Conservation (phyloP, 345 rosid species). For the Eucalyptus marginata region DNA sequence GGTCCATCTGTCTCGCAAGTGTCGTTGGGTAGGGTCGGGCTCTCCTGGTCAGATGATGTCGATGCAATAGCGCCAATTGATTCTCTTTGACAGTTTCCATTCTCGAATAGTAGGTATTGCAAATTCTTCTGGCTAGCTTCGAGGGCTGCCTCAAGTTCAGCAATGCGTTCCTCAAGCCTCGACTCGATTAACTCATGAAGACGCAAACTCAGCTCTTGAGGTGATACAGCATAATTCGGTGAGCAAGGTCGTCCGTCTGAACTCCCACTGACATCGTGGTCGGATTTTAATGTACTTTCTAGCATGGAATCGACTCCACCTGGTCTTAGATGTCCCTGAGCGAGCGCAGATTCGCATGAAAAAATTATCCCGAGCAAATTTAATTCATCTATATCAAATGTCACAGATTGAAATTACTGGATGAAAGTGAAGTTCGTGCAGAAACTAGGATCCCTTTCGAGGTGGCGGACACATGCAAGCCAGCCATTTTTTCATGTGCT, state of each 20-base stretch:
- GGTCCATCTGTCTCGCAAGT: not conserved
- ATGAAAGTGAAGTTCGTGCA: not conserved
- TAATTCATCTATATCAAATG: not conserved
- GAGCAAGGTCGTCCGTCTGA: not conserved
- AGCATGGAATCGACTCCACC: not conserved
- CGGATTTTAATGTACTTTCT: not conserved
- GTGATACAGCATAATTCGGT: constrained; percentile 1
- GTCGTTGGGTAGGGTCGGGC: not conserved
- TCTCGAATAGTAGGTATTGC: not conserved
- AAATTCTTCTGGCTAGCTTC: constrained; percentile 7
- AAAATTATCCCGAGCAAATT: not conserved
- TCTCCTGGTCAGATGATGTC: not conserved
- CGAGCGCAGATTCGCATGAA: not conserved
- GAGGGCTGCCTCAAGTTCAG: constrained; percentile 19
- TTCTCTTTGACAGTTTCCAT: not conserved
- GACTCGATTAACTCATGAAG: constrained; percentile 20
- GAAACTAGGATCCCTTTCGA: not conserved
- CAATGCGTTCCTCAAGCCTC: constrained; percentile 8
- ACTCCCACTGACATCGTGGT: not conserved
- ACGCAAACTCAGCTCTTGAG: constrained; percentile 12
- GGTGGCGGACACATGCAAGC: not conserved
- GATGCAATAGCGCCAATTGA: not conserved
- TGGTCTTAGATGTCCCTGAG: not conserved
- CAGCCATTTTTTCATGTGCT: not conserved
- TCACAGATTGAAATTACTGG: not conserved